Evolutionary conservation across 371 early-diverging fungal species (phyloP), one percentile per base, ranked within the genome.

Genomic region (Apophysomyces variabilis): DNA sequence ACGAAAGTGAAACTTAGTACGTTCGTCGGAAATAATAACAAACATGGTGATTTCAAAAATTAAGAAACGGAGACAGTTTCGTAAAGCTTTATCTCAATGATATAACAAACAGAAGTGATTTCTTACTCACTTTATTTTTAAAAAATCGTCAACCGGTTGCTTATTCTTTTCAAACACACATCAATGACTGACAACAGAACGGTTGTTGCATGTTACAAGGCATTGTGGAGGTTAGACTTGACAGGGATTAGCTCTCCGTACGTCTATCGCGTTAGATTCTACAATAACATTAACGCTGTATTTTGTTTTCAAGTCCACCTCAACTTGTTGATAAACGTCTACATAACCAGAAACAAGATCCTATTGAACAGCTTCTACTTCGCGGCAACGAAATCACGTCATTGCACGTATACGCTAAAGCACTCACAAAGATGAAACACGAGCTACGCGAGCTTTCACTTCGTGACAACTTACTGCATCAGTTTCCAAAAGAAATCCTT

Each of bases 401-500:
- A 12, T 45, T 76, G 16, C 32, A 65, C 4, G 44, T 36, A 0
- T 76, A 72, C 58, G 60, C 43, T 4, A 67, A 72, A 41, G 66
- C 72, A 4, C n/a, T 75, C 0, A 1, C 14, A 1, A 47, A 64
- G 12, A 54, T 72, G 7, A 63, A 70, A 38, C 61, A 58, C 7
- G 50, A 60, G 21, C 45, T 80, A 21, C 67, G 64, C 3, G 78
- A 83, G 39, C 61, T 87, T 3, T 83, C 87, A 0, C 60, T 87
- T 6, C 71, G 83, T 39, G 78, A 78, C 43, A 87, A 87, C 36
- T 64, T 67, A 7, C 45, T 87, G n/a, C 57, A 60, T 3, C 61
- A 74, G n/a, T 73, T 86, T 32, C 92, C 92, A 7, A 65, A 70
- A 5, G 85, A 87, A 50, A 76, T 90, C n/a, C 69, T 83, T 11